Percentiles rank a stretch among this genome's conserved stretches.
phyloP scores from a whole-genome alignment of 768 basidiomycete genomes.

The Trichaptum fuscoviolaceum region DNA sequence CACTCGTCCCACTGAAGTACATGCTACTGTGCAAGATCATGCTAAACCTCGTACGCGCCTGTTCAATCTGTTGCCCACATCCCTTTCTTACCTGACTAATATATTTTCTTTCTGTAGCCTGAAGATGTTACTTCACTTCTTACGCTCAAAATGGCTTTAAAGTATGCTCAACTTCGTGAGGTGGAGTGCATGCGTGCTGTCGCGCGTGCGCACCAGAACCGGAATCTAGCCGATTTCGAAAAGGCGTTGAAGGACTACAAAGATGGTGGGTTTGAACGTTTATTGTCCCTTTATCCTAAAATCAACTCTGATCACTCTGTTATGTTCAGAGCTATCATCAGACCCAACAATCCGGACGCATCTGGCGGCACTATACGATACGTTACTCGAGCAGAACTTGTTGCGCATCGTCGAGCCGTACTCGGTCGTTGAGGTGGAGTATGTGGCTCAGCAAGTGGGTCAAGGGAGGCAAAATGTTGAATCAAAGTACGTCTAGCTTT shows the following conservation, averaged over 20 bases:
- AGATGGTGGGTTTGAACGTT: constrained; percentile 44
- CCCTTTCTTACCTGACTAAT: constrained; percentile 1
- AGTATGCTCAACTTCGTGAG: constrained; percentile 83
- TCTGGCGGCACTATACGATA: constrained; percentile 91
- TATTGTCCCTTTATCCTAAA: neutral
- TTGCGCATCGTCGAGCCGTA: constrained; percentile 96
- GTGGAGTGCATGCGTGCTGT: constrained; percentile 96
- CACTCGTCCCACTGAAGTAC: constrained; percentile 88
- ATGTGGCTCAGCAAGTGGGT: constrained; percentile 82
- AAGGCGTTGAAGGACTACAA: constrained; percentile 81
- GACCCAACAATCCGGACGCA: constrained; percentile 96
- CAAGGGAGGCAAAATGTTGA: constrained; percentile 88
- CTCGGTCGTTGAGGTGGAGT: constrained; percentile 83
- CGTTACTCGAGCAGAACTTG: constrained; percentile 91
- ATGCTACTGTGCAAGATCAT: constrained; percentile 99
- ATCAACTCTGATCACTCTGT: neutral
- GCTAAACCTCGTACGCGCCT: constrained; percentile 75
- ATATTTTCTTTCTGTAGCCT: constrained; percentile 45
- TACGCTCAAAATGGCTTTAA: constrained; percentile 79
- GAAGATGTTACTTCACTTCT: constrained; percentile 90
- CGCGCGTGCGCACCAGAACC: constrained; percentile 88
- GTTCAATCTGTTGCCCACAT: neutral
- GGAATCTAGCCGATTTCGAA: constrained; percentile 88
- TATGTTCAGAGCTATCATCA: constrained; percentile 74
- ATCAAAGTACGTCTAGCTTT: constrained; percentile 59